Evolutionary conservation across 805 yeast genomes (phyloP).

Genomic region (Candida xyloterini): DNA sequence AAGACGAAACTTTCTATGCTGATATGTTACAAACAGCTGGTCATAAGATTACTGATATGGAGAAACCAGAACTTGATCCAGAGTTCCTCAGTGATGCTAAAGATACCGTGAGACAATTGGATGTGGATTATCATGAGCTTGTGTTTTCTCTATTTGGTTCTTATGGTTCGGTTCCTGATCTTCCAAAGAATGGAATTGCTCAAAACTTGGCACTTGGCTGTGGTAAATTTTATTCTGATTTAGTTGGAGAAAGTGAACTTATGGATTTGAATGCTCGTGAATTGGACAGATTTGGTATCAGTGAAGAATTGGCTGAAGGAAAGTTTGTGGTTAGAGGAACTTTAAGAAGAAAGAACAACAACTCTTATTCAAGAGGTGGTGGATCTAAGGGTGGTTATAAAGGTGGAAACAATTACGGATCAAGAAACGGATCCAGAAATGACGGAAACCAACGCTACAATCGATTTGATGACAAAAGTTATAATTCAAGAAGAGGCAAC

Average conservation of each 20-base stretch:
- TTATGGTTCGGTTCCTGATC: constrained; percentile 22
- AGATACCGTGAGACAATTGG: constrained; percentile 7
- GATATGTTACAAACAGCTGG: constrained; percentile 49
- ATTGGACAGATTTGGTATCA: constrained; percentile 28
- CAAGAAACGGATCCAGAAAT: too few species aligned
- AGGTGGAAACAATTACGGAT: background rate
- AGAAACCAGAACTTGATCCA: constrained; percentile 36
- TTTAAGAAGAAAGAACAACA: background rate
- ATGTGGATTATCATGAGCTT: constrained; percentile 15
- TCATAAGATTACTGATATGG: constrained; percentile 48
- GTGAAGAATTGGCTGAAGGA: constrained; percentile 16
- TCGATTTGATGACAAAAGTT: background rate
- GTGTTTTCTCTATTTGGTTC: constrained; percentile 16
- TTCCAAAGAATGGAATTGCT: constrained; percentile 31
- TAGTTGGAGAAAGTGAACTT: constrained; percentile 20
- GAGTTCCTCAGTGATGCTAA: constrained; percentile 24
- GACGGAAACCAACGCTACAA: background rate
- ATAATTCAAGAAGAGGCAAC: background rate
- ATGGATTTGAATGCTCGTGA: constrained; percentile 18
- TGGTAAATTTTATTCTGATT: constrained; percentile 29
- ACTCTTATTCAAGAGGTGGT: background rate
- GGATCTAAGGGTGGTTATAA: background rate
- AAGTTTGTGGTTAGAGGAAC: background rate
- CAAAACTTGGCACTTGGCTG: constrained; percentile 34
- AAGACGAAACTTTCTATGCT: constrained; percentile 56